Percentiles rank a stretch among this genome's conserved stretches.
Evolutionary conservation across 768 basidiomycete genomes (phyloP).

Genomic region (Tubosaeta sp.): DNA sequence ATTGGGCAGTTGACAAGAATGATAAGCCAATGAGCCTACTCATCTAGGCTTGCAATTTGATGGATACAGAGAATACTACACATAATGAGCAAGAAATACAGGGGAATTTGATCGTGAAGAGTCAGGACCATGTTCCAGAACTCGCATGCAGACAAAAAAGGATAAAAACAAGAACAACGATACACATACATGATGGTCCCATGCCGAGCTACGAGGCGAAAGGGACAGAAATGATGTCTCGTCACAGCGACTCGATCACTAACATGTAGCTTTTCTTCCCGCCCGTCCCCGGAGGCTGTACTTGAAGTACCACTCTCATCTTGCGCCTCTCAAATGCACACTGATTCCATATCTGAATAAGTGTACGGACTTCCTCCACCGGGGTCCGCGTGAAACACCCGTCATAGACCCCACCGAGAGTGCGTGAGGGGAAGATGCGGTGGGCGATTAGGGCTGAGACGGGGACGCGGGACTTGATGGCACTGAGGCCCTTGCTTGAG

Average conservation of each 20-base stretch:
- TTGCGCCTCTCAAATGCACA: conserved; percentile 32
- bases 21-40: too few species aligned
- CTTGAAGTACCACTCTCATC: conserved; percentile 18
- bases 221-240: not conserved
- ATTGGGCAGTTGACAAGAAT: too few species aligned
- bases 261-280: conserved; percentile 10
- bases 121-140: not conserved
- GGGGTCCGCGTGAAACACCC: conserved; percentile 14
- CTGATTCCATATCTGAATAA: conserved; percentile 29
- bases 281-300: not conserved
- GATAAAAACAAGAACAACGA: not conserved
- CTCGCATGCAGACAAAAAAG: not conserved
- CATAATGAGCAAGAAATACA: not conserved
- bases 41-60: too few species aligned
- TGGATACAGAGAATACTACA: too few species aligned
- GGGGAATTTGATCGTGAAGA: not conserved
- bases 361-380: conserved; percentile 21
- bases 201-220: not conserved
- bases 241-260: conserved; percentile 26
- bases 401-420: conserved; percentile 19
- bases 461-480: conserved; percentile 22
- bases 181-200: conserved; percentile 4
- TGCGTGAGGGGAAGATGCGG: conserved; percentile 13
- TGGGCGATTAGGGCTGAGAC: conserved; percentile 8
- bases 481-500: conserved; percentile 17